Conservation (phyloP, 2,329 filamentous ascomycete genomes). For the Cyphellophora europaea region DNA sequence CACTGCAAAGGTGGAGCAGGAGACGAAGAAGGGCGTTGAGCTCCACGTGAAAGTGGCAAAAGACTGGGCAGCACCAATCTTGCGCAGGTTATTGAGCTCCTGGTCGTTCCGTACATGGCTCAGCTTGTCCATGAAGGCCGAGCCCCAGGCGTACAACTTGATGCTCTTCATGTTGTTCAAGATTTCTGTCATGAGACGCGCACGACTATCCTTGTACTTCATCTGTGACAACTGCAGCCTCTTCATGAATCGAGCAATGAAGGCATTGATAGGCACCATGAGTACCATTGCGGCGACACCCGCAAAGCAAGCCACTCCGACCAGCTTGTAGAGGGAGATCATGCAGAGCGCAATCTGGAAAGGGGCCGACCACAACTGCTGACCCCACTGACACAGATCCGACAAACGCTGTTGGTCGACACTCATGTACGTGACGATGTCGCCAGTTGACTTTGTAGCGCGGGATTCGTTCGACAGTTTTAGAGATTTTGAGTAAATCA, state of each 20-base stretch:
- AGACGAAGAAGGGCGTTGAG: constrained; percentile 93
- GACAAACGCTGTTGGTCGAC: constrained; percentile 93
- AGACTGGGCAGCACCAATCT: constrained; percentile 89
- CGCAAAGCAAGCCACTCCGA: constrained; percentile 90
- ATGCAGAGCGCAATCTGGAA: constrained; percentile 96
- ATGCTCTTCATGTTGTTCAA: constrained; percentile 99
- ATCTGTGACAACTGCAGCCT: constrained; percentile 91
- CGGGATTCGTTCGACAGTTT: constrained; percentile 88
- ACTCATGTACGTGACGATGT: constrained; percentile 99
- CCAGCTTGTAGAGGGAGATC: constrained; percentile 88
- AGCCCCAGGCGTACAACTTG: constrained; percentile 96
- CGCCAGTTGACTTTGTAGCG: constrained; percentile 79
- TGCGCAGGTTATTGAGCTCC: constrained; percentile 88
- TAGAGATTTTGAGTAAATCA: constrained; percentile 88
- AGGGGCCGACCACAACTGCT: constrained; percentile 92
- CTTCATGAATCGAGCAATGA: constrained; percentile 90
- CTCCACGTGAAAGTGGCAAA: constrained; percentile 98
- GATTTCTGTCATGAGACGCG: constrained; percentile 91
- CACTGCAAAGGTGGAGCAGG: constrained; percentile 89
- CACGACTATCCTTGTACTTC: constrained; percentile 97
- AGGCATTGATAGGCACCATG: constrained; percentile 93
- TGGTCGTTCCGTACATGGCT: constrained; percentile 93
- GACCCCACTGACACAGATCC: constrained; percentile 88
- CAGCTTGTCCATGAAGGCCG: constrained; percentile 93
- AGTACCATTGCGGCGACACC: constrained; percentile 91